A percentile compares a stretch with the other conserved stretches of the same genome.
Conservation (phyloP, 2,329 filamentous ascomycete species). For the Lasiodiplodia citricola region DNA sequence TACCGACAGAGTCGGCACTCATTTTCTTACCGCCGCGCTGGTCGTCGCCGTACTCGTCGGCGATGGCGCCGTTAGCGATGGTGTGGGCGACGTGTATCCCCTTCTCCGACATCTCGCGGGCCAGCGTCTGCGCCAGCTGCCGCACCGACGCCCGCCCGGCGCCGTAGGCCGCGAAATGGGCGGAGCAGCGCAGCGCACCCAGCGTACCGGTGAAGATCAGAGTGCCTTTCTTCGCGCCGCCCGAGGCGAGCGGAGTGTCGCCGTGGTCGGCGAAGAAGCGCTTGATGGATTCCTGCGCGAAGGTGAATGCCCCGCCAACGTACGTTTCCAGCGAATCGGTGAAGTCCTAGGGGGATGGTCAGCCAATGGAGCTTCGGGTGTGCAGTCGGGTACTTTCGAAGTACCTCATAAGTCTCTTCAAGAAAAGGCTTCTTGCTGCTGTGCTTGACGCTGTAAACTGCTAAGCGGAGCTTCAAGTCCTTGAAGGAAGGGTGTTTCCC, state of each 20-base stretch:
- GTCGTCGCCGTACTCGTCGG: conserved; percentile 57
- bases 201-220: conserved; percentile 64
- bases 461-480: conserved; percentile 48
- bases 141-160: conserved; percentile 52
- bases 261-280: conserved; percentile 60
- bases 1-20: conserved; percentile 62
- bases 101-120: conserved; percentile 61
- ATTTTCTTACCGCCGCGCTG: conserved; percentile 60
- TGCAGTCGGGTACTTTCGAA: conserved; percentile 29
- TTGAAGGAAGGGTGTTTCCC: conserved; percentile 54
- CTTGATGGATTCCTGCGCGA: conserved; percentile 59
- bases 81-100: conserved; percentile 65
- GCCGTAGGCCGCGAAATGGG: conserved; percentile 61
- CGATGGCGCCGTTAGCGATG: conserved; percentile 62
- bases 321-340: conserved; percentile 56
- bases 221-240: conserved; percentile 60
- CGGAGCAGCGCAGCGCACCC: conserved; percentile 59
- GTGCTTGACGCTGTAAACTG: conserved; percentile 63
- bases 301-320: conserved; percentile 62
- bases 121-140: conserved; percentile 62
- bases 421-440: conserved; percentile 61
- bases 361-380: conserved; percentile 37
- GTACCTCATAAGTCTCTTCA: conserved; percentile 55
- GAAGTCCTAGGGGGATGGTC: conserved; percentile 32
- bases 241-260: conserved; percentile 52